A percentile compares a stretch with the other conserved stretches of the same genome.
Evolutionary conservation across 176 grass and related monocot genomes (phyloP).

Genomic region (Aegilops umbellulata): DNA sequence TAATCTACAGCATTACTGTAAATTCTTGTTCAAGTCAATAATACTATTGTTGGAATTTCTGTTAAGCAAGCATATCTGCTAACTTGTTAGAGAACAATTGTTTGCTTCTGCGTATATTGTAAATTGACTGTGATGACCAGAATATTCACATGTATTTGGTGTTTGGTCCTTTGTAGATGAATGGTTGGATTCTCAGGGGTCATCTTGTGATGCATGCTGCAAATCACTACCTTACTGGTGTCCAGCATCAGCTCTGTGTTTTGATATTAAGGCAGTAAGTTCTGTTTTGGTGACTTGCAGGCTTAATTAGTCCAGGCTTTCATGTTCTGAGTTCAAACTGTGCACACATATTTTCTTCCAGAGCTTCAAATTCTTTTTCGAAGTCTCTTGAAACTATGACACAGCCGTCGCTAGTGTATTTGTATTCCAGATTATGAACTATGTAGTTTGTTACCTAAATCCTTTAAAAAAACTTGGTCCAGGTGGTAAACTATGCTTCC

Average conservation of each 20-base stretch:
- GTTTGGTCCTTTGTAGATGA: background rate
- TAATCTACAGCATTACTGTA: background rate
- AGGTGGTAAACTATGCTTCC: background rate
- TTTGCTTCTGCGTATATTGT: background rate
- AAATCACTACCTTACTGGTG: background rate
- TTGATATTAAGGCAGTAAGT: background rate
- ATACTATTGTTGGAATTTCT: too few relatives aligned
- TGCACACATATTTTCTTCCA: background rate
- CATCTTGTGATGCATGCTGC: background rate
- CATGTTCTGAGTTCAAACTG: background rate
- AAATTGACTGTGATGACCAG: background rate
- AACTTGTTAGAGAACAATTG: background rate
- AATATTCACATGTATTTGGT: background rate
- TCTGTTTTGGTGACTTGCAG: background rate
- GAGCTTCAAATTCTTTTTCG: background rate
- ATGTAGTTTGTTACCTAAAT: background rate
- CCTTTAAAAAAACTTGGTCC: background rate
- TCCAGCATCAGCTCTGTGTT: background rate
- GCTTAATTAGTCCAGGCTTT: background rate
- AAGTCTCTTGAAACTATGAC: background rate
- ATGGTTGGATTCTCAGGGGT: background rate
- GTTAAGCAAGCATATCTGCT: too few relatives aligned
- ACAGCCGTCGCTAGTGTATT: background rate
- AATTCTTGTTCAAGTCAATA: background rate
- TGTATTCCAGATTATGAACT: background rate